Evolutionary conservation across 179 eudicot species (phyloP).

Genomic region (Patellifolia procumbens): DNA sequence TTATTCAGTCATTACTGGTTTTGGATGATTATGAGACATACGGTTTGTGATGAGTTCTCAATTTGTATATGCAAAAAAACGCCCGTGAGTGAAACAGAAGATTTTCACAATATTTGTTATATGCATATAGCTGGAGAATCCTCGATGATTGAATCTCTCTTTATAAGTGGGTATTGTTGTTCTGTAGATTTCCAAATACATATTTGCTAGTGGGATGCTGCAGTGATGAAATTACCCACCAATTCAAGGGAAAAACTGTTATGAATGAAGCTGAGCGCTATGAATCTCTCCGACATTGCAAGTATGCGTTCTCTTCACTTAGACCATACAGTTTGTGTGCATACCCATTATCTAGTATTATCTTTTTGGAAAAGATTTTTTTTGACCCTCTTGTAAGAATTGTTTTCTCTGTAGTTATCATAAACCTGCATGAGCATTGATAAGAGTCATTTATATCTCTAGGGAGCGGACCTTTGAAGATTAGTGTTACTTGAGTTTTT

Average conservation of each 20-base stretch:
- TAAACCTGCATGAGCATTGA: not conserved
- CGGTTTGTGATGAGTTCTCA: not conserved
- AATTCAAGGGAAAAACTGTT: constrained; percentile 91
- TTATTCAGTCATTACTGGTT: constrained; percentile 5
- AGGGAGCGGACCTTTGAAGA: not conserved
- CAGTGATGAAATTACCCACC: constrained; percentile 88
- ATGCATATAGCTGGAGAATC: not conserved
- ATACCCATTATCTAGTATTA: not conserved
- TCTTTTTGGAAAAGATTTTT: not conserved
- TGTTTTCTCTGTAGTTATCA: not conserved
- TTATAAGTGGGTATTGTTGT: not conserved
- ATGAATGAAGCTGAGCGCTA: constrained; percentile 90
- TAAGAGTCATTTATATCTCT: not conserved
- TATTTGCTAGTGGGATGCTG: constrained; percentile 92
- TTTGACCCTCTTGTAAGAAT: not conserved
- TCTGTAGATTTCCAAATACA: constrained; percentile 77
- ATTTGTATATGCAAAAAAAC: not conserved
- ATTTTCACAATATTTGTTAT: not conserved
- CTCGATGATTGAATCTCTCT: not conserved
- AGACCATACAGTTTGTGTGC: not conserved
- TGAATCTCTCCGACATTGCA: constrained; percentile 98
- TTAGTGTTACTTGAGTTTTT: not conserved
- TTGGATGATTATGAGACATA: constrained; percentile 7
- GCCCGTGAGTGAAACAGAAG: not conserved
- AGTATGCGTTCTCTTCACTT: constrained; percentile 42